These are phyloP conservation scores for Rhizophlyctis rosea DNA, from an alignment of 192 early-diverging fungal species.

Conservation along the genomic window DNA sequence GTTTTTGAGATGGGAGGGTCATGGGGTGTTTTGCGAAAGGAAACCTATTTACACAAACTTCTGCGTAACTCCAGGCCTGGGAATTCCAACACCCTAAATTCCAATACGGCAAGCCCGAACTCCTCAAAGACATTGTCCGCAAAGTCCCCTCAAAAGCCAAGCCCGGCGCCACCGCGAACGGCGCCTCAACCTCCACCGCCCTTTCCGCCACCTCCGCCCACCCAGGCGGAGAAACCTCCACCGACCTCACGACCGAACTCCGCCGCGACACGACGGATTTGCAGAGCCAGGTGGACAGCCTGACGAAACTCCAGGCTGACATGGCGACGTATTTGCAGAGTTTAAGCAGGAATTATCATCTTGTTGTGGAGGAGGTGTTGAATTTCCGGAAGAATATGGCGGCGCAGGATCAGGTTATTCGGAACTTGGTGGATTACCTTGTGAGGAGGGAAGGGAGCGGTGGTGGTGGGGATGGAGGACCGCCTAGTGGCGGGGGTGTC, in stretches of 20 bases:
- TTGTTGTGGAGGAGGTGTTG: slow-evolving; percentile 30
- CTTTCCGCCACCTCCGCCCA: neutral
- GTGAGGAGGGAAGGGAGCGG: slow-evolving; percentile 23
- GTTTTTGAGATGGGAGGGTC: slow-evolving; percentile 70
- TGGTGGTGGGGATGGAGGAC: too few relatives aligned
- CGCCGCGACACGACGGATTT: slow-evolving; percentile 24
- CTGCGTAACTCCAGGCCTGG: slow-evolving; percentile 67
- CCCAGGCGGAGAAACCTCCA: neutral
- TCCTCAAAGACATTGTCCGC: slow-evolving; percentile 68
- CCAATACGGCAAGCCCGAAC: slow-evolving; percentile 65
- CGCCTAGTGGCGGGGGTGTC: too few relatives aligned
- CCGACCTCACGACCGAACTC: slow-evolving; percentile 9
- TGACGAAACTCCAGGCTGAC: slow-evolving; percentile 26
- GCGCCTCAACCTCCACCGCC: too few relatives aligned
- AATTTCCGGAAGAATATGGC: slow-evolving; percentile 24
- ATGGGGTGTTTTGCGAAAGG: slow-evolving; percentile 31
- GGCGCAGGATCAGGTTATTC: slow-evolving; percentile 27
- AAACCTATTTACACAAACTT: neutral
- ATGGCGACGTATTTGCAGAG: slow-evolving; percentile 25
- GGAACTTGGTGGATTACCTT: slow-evolving; percentile 35
- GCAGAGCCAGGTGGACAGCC: slow-evolving; percentile 26
- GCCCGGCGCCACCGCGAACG: neutral
- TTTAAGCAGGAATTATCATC: slow-evolving; percentile 22
- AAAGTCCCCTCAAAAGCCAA: slow-evolving; percentile 36
- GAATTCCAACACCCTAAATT: slow-evolving; percentile 87